Evolutionary conservation across 352 stramenopile genomes (phyloP).

Genomic region (Phytophthora aleatoria): DNA sequence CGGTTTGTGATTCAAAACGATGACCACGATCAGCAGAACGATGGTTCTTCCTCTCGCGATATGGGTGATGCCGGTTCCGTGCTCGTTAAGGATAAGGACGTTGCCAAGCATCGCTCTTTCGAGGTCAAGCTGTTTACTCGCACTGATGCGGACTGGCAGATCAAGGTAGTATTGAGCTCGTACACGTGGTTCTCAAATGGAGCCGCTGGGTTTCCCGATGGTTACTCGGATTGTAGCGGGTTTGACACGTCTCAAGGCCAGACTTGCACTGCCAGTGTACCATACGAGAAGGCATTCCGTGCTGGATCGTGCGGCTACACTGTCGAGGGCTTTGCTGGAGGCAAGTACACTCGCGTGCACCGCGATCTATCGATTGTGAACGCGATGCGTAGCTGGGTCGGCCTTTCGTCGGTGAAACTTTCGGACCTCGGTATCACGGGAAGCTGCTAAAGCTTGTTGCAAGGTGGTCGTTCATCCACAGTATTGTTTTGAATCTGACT

Average conservation of each 20-base stretch:
- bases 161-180: slow-evolving; percentile 73
- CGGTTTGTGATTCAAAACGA: slow-evolving; percentile 82
- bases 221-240: slow-evolving; percentile 46
- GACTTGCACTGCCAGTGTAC: slow-evolving; percentile 41
- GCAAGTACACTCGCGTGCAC: slow-evolving; percentile 75
- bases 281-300: slow-evolving; percentile 58
- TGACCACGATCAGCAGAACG: slow-evolving; percentile 72
- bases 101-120: slow-evolving; percentile 58
- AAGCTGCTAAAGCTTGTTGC: slow-evolving; percentile 31
- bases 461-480: not conserved
- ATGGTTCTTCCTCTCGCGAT: slow-evolving; percentile 50
- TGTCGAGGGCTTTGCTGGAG: slow-evolving; percentile 51
- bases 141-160: slow-evolving; percentile 58
- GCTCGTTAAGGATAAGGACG: slow-evolving; percentile 57
- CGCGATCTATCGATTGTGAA: slow-evolving; percentile 71
- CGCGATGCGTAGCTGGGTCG: slow-evolving; percentile 62
- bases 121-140: slow-evolving; percentile 63
- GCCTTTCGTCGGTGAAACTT: slow-evolving; percentile 37
- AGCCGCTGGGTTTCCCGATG: slow-evolving; percentile 62
- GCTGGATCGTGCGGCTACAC: slow-evolving; percentile 64
- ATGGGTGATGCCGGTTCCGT: slow-evolving; percentile 66
- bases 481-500: slow-evolving; percentile 1
- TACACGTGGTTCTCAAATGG: slow-evolving; percentile 63
- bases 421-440: slow-evolving; percentile 46
- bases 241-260: slow-evolving; percentile 42